These are phyloP conservation scores for Omphalotus guepiniiformis DNA, from an alignment of 768 basidiomycete species.

Conservation along the genomic window DNA sequence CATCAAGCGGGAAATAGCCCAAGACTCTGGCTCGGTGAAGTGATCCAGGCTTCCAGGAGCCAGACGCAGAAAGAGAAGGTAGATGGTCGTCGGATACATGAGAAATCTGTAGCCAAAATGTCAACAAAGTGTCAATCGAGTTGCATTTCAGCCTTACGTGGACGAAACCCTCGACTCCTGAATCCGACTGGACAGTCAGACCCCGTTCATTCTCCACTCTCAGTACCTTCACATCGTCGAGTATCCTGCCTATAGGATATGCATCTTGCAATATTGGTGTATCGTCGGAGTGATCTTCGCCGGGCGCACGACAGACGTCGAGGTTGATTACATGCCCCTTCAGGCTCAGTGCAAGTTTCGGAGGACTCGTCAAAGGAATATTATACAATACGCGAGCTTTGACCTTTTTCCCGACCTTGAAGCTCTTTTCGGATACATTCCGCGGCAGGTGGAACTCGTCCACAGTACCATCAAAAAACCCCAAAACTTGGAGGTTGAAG, in stretches of 20 bases:
- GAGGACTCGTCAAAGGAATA: constrained; percentile 63
- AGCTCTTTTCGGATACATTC: constrained; percentile 35
- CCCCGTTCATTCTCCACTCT: constrained; percentile 82
- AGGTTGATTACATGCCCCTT: constrained; percentile 67
- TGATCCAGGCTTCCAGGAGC: constrained; percentile 77
- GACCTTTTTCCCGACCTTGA: constrained; percentile 69
- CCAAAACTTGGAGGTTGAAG: constrained; percentile 83
- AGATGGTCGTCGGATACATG: constrained; percentile 90
- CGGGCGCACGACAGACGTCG: constrained; percentile 32
- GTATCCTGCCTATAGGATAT: constrained; percentile 68
- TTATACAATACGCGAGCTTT: constrained; percentile 85
- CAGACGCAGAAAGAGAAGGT: constrained; percentile 70
- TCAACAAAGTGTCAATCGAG: constrained; percentile 1
- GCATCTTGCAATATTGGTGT: constrained; percentile 40
- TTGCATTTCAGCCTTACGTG: constrained; percentile 81
- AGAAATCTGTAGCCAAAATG: constrained; percentile 64
- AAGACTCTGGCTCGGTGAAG: constrained; percentile 83
- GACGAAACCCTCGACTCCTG: constrained; percentile 72
- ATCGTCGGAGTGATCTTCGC: constrained; percentile 15
- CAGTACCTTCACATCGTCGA: constrained; percentile 71
- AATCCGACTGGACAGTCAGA: constrained; percentile 60
- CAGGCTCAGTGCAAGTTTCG: constrained; percentile 78
- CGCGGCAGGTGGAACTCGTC: constrained; percentile 73
- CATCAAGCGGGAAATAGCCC: constrained; percentile 82
- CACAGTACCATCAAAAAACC: constrained; percentile 88